Percentiles rank a stretch among this genome's conserved stretches.
phyloP scores from a whole-genome alignment of 768 basidiomycete species.

The Lactarius hatsudake region DNA sequence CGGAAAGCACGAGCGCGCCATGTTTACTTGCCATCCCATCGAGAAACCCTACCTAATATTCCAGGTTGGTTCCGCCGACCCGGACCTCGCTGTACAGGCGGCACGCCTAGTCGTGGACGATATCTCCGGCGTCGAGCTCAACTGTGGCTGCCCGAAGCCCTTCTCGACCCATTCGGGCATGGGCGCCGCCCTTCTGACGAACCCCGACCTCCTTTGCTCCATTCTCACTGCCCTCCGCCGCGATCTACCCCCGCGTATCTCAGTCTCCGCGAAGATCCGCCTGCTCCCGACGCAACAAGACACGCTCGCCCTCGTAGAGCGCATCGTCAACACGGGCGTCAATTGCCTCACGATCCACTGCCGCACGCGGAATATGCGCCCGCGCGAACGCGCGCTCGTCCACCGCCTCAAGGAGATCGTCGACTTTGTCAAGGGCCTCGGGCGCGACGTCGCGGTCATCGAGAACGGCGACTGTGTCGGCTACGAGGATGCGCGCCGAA shows the following conservation, averaged over 20 bases:
- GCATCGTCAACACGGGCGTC: constrained; percentile 85
- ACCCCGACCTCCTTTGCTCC: constrained; percentile 85
- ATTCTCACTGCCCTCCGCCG: constrained; percentile 79
- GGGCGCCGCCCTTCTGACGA: constrained; percentile 93
- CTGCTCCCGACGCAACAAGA: constrained; percentile 83
- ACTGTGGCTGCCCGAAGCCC: constrained; percentile 96
- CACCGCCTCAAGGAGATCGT: constrained; percentile 82
- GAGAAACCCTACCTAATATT: constrained; percentile 94
- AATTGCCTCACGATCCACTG: constrained; percentile 92
- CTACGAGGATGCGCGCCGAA: constrained; percentile 72
- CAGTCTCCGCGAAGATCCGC: constrained; percentile 93
- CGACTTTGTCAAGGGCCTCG: constrained; percentile 71
- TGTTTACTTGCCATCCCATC: constrained; percentile 90
- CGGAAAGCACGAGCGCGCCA: constrained; percentile 70
- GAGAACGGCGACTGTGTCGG: constrained; percentile 92
- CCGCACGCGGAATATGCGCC: constrained; percentile 88
- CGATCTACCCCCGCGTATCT: constrained; percentile 71
- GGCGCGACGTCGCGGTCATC: constrained; percentile 79
- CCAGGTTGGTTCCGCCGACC: constrained; percentile 90
- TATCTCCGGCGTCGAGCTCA: constrained; percentile 92
- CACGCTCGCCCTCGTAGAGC: constrained; percentile 84
- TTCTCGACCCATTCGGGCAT: constrained; percentile 94
- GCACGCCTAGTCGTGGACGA: constrained; percentile 84
- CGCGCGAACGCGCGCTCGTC: constrained; percentile 73
- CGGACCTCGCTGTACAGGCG: constrained; percentile 88